Evolutionary conservation across 441 rosid genomes (phyloP).

Genomic region (Geranium incanum): DNA sequence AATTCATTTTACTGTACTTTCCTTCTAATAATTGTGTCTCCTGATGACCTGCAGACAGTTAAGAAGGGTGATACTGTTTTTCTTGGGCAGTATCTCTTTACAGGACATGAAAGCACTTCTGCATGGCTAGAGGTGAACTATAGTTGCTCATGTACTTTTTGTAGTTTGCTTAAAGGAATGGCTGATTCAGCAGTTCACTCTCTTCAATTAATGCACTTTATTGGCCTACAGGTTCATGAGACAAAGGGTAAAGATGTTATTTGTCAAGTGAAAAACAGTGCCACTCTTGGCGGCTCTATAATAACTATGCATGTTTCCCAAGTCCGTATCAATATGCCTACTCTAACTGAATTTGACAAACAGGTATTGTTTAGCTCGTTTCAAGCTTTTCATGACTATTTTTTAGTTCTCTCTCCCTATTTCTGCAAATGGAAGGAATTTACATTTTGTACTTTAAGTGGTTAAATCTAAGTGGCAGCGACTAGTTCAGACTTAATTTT

Average conservation of each 20-base stretch:
- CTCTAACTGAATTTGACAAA: constrained; percentile 26
- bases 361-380: constrained; percentile 11
- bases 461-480: neutral
- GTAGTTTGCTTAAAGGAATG: neutral
- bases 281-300: constrained; percentile 24
- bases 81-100: constrained; percentile 28
- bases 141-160: neutral
- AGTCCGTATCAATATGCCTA: constrained; percentile 21
- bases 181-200: neutral
- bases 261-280: constrained; percentile 24
- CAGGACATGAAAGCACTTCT: constrained; percentile 25
- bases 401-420: neutral
- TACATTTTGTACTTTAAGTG: neutral
- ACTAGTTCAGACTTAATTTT: neutral
- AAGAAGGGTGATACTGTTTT: constrained; percentile 24
- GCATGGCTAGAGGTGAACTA: constrained; percentile 25
- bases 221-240: constrained; percentile 20
- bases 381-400: neutral
- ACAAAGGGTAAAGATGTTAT: constrained; percentile 23
- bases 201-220: neutral
- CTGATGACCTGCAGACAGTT: constrained; percentile 18
- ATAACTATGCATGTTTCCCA: constrained; percentile 22
- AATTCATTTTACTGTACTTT: neutral
- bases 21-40: neutral
- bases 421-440: neutral